Percentiles rank a stretch among this genome's conserved stretches.
Evolutionary conservation across 2,329 filamentous ascomycete species (phyloP).

Genomic region (Verticillium nubilum): DNA sequence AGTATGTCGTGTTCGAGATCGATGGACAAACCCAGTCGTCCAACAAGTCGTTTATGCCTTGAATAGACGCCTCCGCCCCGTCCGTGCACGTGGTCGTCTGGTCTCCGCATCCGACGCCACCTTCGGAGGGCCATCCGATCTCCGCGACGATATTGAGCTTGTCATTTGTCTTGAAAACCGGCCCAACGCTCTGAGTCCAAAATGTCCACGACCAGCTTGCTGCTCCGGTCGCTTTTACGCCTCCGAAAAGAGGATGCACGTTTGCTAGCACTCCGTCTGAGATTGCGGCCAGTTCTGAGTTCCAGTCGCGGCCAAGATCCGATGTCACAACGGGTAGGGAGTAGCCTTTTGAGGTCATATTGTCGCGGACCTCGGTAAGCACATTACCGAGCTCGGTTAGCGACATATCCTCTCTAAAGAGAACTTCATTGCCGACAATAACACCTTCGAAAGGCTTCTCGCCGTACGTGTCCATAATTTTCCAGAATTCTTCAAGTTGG

Average conservation of each 20-base stretch:
- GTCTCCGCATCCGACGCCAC: slow-evolving; percentile 70
- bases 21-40: slow-evolving; percentile 77
- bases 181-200: slow-evolving; percentile 66
- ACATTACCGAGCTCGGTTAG: slow-evolving; percentile 56
- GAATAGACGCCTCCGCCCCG: slow-evolving; percentile 66
- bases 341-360: slow-evolving; percentile 59
- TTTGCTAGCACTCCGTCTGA: slow-evolving; percentile 95
- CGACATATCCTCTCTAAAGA: slow-evolving; percentile 72
- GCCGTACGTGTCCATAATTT: slow-evolving; percentile 67
- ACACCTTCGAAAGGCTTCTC: slow-evolving; percentile 69
- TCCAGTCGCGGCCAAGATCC: slow-evolving; percentile 88
- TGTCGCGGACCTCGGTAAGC: slow-evolving; percentile 63
- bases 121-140: slow-evolving; percentile 83
- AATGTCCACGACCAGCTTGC: slow-evolving; percentile 79
- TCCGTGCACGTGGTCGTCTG: slow-evolving; percentile 41
- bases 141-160: slow-evolving; percentile 78
- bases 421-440: slow-evolving; percentile 76
- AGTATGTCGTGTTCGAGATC: slow-evolving; percentile 82
- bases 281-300: slow-evolving; percentile 55
- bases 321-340: slow-evolving; percentile 74
- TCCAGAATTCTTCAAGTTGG: slow-evolving; percentile 79
- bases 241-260: slow-evolving; percentile 92
- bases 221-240: slow-evolving; percentile 61
- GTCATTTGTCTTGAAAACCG: slow-evolving; percentile 57
- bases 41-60: slow-evolving; percentile 83